Evolutionary conservation across 2,329 filamentous ascomycete genomes (phyloP).

Genomic region (Torrubiellomyces zombiae): DNA sequence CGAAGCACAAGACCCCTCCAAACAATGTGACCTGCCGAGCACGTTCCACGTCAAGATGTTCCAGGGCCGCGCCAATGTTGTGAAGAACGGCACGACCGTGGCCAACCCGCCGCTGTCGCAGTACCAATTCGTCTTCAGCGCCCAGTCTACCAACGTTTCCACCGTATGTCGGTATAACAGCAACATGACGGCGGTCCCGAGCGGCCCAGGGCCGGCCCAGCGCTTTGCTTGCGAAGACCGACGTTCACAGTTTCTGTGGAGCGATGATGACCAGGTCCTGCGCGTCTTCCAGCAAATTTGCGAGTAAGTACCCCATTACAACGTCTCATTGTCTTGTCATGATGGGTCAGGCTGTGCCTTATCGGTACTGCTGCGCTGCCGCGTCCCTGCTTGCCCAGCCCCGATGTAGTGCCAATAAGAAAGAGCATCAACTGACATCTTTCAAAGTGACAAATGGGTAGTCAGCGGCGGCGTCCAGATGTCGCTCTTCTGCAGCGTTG

Average conservation of each 20-base stretch:
- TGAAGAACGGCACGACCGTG: conserved; percentile 15
- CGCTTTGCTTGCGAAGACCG: conserved; percentile 26
- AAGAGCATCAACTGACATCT: too few species aligned
- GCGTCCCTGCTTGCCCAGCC: too few species aligned
- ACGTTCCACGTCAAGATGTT: conserved; percentile 24
- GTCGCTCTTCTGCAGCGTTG: conserved; percentile 4
- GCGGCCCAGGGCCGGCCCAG: too few species aligned
- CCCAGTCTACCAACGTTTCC: conserved; percentile 20
- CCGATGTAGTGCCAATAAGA: too few species aligned
- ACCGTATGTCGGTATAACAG: conserved; percentile 27
- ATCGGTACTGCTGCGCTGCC: neutral
- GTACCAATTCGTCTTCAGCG: conserved; percentile 24
- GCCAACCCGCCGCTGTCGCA: too few species aligned
- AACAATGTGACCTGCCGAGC: conserved; percentile 19
- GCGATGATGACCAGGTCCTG: conserved; percentile 11
- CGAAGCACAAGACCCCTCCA: conserved; percentile 9
- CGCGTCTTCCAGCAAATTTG: conserved; percentile 30
- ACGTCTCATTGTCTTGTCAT: too few species aligned
- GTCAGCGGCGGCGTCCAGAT: conserved; percentile 13
- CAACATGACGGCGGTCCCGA: too few species aligned
- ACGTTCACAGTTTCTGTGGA: conserved; percentile 26
- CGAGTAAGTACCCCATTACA: conserved; percentile 19
- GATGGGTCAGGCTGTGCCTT: conserved; percentile 1
- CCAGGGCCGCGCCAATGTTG: conserved; percentile 14
- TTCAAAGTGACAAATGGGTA: too few species aligned